phyloP scores from a whole-genome alignment of 83 land plant genomes.

The Thuja plicata region DNA sequence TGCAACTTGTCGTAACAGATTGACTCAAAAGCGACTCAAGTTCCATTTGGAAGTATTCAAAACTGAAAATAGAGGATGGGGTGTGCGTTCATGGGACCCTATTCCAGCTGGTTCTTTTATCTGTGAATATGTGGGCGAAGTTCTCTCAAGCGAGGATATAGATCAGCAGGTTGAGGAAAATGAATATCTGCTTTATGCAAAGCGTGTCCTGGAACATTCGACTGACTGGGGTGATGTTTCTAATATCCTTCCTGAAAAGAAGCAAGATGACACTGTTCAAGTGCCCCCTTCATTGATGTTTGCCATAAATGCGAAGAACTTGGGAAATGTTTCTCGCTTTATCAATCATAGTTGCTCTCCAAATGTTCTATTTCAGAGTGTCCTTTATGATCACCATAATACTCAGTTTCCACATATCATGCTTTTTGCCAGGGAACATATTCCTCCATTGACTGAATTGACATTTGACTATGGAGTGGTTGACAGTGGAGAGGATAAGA shows the following conservation, averaged over 20 bases:
- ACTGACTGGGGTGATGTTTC: constrained; percentile 52
- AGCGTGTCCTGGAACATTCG: constrained; percentile 24
- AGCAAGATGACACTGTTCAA: constrained; percentile 20
- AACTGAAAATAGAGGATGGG: constrained; percentile 80
- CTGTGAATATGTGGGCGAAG: constrained; percentile 86
- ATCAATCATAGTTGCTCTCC: constrained; percentile 96
- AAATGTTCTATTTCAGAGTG: constrained; percentile 76
- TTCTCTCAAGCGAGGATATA: constrained; percentile 32
- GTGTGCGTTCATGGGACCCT: constrained; percentile 77
- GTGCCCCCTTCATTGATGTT: constrained; percentile 18
- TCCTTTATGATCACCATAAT: constrained; percentile 56
- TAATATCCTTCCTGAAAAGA: constrained; percentile 26
- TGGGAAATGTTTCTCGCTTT: constrained; percentile 88
- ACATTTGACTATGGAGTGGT: constrained; percentile 83
- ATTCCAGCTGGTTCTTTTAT: constrained; percentile 85
- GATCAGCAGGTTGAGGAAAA: constrained; percentile 26
- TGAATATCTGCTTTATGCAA: constrained; percentile 62
- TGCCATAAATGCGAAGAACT: constrained; percentile 64
- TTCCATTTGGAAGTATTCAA: constrained; percentile 81
- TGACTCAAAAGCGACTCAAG: constrained; percentile 61
- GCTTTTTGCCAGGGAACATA: constrained; percentile 73
- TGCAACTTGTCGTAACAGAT: constrained; percentile 57
- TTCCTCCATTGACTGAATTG: constrained; percentile 82
- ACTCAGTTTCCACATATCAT: constrained; percentile 66
- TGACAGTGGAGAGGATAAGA: constrained; percentile 9